Evolutionary conservation across 352 stramenopile species (phyloP), one percentile per base, ranked within the genome.

Genomic region (Globisporangium parvum): DNA sequence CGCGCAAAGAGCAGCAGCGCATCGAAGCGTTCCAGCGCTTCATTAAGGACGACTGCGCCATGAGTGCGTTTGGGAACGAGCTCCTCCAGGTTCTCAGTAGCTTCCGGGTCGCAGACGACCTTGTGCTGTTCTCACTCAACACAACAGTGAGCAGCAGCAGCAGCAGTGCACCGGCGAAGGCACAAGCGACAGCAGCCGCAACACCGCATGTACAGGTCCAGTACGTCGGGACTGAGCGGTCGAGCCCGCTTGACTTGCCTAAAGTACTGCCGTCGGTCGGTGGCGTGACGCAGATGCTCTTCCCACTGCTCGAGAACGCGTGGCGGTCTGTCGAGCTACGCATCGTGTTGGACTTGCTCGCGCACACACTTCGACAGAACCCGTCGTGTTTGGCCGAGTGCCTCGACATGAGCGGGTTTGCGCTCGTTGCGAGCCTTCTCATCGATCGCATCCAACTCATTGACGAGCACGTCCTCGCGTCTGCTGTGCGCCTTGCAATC

Each of bases 51-150:
- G 72, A 87, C 8, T 93, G 83, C 59, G 60, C 72, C 0, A 74
- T 88, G 69, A 80, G 66, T 47, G 50, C 67, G 10, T 80, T 91
- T 52, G 83, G 83, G 6, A 58, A 56, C 35, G 83, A 93, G 56
- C 73, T 88, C n/a, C 67, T 91, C 10, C 41, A 65, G 12, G 48
- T 82, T 3, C 56, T 93, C 6, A 70, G 68, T 31, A 70, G 59
- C 40, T 91, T 87, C 40, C 87, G 77, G 53, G 49, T 89, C n/a
- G 15, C 64, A 1, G 78, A 90, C 55, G 72, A 80, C 6, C 49
- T 67, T 2, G 57, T 88, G 11, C 39, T 90, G 3, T 89, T 87
- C 47, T 77, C 77, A 0, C 53, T 87, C 18, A 91, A 90, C 40
- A 89, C 77, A 2, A 83, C 65, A 12, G 31, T 8, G 28, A 74